These are phyloP conservation scores for Syzygium oleosum DNA, from an alignment of 345 rosid genomes.

Conservation along the genomic window DNA sequence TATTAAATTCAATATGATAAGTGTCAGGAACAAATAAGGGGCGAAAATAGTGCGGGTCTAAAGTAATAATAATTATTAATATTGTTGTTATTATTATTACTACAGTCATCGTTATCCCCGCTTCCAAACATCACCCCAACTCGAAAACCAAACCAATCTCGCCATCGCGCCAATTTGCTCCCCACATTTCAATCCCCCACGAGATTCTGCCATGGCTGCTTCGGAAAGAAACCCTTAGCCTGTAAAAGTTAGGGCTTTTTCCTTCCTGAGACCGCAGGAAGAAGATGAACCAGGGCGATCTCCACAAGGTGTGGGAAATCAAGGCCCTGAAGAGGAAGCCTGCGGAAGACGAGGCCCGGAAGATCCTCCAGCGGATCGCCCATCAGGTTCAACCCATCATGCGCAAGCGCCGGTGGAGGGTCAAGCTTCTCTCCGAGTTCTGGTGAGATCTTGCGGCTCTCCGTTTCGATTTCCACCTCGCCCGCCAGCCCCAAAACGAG, in stretches of 20 bases:
- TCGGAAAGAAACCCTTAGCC: neutral
- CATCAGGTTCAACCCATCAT: slow-evolving; percentile 59
- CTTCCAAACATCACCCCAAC: neutral
- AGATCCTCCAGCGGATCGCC: slow-evolving; percentile 55
- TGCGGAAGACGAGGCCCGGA: slow-evolving; percentile 58
- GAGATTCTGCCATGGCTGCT: neutral
- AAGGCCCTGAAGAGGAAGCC: slow-evolving; percentile 64
- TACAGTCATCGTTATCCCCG: too few species aligned
- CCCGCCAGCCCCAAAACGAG: neutral
- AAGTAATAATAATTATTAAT: neutral
- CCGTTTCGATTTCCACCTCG: neutral
- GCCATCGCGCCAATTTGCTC: neutral
- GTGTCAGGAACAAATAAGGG: too few species aligned
- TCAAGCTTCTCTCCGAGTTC: slow-evolving; percentile 47
- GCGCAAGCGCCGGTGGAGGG: slow-evolving; percentile 50
- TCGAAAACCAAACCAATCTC: neutral
- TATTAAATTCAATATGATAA: too few species aligned
- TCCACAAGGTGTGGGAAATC: slow-evolving; percentile 72
- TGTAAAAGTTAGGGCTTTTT: neutral
- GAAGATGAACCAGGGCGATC: slow-evolving; percentile 30
- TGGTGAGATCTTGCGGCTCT: slow-evolving; percentile 14
- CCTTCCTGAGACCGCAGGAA: neutral
- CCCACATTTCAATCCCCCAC: neutral
- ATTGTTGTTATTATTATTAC: neutral
- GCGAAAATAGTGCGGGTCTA: too few species aligned